Evolutionary conservation across 2,329 filamentous ascomycete species (phyloP), one percentile per base, ranked within the genome.

Genomic region (Cyanodermella asteris): DNA sequence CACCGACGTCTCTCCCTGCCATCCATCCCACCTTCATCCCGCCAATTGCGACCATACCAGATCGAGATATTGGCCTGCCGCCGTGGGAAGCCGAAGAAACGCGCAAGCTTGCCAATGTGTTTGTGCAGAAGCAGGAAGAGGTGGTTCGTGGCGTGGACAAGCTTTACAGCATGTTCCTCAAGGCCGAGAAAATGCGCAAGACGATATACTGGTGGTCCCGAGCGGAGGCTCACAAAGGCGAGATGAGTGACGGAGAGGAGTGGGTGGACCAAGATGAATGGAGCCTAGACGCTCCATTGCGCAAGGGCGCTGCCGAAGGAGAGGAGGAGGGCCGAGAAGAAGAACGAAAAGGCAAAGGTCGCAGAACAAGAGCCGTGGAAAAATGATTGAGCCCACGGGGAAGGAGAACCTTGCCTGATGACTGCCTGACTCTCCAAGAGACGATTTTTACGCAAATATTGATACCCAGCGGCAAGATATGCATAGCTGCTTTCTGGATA

Each of bases 201-300:
- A 53, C 61, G 18, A 63, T 72, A 2, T 59, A 59, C 36, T 56
- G 62, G 31, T 66, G 60, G 55, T 60, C 57, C 38, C 68, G 65
- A 38, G 63, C 66, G 0, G 66, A 71, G 38, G 66, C 51, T 5
- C 67, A 72, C 41, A 46, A 69, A 10, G 64, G 64, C 4, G 66
- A 72, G 39, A 61, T 71, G 63, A 69, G 62, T 26, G 67, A 72
- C 36, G 66, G 67, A 2, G 67, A 72, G 44, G 67, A 72, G 37
- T 72, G 67, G 67, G 67, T 68, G 34, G 67, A 72, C 37, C 49
- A 53, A 12, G 60, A 64, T 28, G 60, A 64, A 36, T 71, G 63
- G 65, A 56, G 55, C 0, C 42, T 72, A 18, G 57, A 59, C 1
- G 59, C 62, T 21, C 57, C 61, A 29, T 40, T 71, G 26, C 58